phyloP scores from a whole-genome alignment of 257 asterid genomes.

The Anisodus acutangulus region DNA sequence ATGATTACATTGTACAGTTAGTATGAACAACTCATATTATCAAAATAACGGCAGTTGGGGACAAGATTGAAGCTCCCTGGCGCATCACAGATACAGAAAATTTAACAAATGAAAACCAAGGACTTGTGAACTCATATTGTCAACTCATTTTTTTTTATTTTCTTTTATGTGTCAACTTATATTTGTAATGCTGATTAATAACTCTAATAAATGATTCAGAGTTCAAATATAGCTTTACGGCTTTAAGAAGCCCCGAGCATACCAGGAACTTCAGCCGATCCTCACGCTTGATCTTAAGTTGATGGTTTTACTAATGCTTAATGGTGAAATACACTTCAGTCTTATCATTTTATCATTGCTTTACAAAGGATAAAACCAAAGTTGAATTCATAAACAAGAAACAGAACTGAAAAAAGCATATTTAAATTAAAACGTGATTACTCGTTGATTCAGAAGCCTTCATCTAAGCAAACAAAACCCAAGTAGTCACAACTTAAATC shows the following conservation, averaged over 20 bases:
- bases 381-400: not conserved
- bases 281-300: not conserved
- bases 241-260: not conserved
- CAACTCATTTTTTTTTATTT: no score
- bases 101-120: not conserved
- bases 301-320: not conserved
- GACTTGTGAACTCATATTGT: not conserved
- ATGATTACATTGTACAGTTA: not conserved
- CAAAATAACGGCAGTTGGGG: not conserved
- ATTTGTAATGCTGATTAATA: not conserved
- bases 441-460: not conserved
- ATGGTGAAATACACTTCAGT: not conserved
- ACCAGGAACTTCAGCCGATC: not conserved
- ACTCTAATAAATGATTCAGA: not conserved
- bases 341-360: not conserved
- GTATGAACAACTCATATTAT: not conserved
- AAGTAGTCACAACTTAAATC: not conserved
- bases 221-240: not conserved
- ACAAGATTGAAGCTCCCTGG: constrained; percentile 1
- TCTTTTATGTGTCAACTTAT: no score
- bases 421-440: not conserved
- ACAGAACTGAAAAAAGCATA: not conserved
- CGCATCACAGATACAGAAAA: not conserved
- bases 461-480: not conserved
- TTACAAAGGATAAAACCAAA: not conserved